A percentile compares a stretch with the other conserved stretches of the same genome.
Evolutionary conservation across 2,329 filamentous ascomycete species (phyloP).

Genomic region (Cercospora zeae-maydis): DNA sequence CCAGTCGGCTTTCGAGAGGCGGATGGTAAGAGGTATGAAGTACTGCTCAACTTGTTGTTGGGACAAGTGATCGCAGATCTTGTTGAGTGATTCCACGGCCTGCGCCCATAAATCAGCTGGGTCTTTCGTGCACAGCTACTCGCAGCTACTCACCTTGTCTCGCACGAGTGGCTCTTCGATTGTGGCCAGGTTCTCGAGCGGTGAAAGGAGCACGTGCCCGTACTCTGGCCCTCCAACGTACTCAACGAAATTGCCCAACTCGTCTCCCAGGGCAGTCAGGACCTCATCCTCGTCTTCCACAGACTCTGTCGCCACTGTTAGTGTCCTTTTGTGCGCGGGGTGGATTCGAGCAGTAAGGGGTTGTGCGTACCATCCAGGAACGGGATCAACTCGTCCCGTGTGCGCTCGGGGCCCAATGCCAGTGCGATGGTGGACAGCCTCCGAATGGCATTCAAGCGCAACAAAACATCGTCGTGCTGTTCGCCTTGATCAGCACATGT

Average conservation of each 20-base stretch:
- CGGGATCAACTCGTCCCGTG: conserved; percentile 95
- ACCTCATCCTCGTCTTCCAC: conserved; percentile 99
- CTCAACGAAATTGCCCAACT: conserved; percentile 94
- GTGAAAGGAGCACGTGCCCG: conserved; percentile 93
- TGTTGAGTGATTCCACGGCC: conserved; percentile 99
- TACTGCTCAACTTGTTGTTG: conserved; percentile 92
- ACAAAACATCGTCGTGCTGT: conserved; percentile 95
- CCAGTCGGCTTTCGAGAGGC: conserved; percentile 98
- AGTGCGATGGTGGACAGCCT: conserved; percentile 97
- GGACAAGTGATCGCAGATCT: conserved; percentile 92
- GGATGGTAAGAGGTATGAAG: conserved; percentile 92
- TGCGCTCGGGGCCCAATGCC: conserved; percentile 90
- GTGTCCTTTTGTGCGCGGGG: conserved; percentile 10
- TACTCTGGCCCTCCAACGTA: conserved; percentile 93
- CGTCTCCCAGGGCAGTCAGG: conserved; percentile 91
- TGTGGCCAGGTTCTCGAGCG: conserved; percentile 93
- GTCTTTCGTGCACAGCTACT: conserved; percentile 29
- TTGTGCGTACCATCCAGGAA: conserved; percentile 85
- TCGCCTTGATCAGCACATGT: neutral
- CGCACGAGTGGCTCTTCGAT: conserved; percentile 97
- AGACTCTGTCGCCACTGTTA: conserved; percentile 65
- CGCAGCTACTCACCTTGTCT: conserved; percentile 70
- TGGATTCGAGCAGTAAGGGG: neutral
- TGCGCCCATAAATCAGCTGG: conserved; percentile 43
- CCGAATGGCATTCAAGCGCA: conserved; percentile 97